Conservation (phyloP, 169 alveolate species). For the Plasmodium relictum region DNA sequence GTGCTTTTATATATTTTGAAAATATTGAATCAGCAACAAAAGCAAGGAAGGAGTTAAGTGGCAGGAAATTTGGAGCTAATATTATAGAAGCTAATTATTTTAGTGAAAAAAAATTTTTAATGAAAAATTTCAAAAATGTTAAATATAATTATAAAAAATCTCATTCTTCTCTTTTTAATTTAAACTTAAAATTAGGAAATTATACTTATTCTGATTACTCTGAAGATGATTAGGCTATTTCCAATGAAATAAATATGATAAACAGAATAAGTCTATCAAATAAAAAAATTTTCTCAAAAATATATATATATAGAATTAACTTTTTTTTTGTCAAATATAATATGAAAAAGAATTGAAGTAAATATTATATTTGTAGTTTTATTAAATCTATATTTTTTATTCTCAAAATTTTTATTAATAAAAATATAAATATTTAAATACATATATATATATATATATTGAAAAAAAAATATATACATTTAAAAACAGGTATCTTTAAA, state of each 20-base stretch:
- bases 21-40: constrained; percentile 82
- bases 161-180: constrained; percentile 55
- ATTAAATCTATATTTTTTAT: background rate
- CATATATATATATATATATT: constrained; percentile 5
- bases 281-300: too few relatives aligned
- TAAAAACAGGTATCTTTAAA: too few relatives aligned
- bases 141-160: constrained; percentile 79
- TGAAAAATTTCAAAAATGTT: constrained; percentile 76
- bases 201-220: constrained; percentile 57
- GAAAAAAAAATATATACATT: background rate
- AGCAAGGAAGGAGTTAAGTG: constrained; percentile 84
- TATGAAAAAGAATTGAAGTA: background rate
- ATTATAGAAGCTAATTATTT: constrained; percentile 85
- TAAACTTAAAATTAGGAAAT: constrained; percentile 48
- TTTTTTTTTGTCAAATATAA: constrained; percentile 4
- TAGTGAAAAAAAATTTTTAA: constrained; percentile 77
- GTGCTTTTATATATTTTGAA: constrained; percentile 82
- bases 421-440: background rate
- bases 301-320: background rate
- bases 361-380: background rate
- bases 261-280: background rate
- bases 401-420: background rate
- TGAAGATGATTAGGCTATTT: background rate
- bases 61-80: constrained; percentile 82
- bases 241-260: background rate